Evolutionary conservation across 768 basidiomycete species (phyloP).

Genomic region (Cystofilobasidium capitatum): DNA sequence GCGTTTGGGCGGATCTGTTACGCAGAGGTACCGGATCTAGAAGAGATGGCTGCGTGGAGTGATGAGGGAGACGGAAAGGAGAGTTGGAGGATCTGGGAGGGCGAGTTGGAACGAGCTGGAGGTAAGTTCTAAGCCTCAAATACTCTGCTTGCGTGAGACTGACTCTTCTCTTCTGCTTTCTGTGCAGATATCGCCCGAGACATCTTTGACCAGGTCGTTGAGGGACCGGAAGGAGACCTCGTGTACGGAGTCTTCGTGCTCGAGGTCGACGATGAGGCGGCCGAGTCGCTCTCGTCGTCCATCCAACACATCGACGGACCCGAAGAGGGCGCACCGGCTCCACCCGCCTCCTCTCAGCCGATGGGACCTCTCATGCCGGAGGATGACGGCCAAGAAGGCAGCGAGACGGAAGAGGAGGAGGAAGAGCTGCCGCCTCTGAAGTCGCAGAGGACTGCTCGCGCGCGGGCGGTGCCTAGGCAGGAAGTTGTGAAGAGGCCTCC

Average conservation of each 20-base stretch:
- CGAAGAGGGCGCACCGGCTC: neutral
- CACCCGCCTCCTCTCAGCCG: neutral
- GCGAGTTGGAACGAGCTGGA: constrained; percentile 23
- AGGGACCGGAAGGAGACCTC: constrained; percentile 38
- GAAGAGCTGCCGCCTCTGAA: neutral
- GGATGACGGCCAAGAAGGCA: neutral
- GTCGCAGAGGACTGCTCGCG: neutral
- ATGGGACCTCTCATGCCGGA: constrained; percentile 4
- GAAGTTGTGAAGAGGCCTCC: neutral
- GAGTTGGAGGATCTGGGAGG: constrained; percentile 21
- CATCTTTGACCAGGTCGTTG: constrained; percentile 35
- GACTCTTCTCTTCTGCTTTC: neutral
- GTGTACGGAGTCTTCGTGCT: constrained; percentile 36
- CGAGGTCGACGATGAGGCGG: constrained; percentile 26
- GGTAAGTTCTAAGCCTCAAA: constrained; percentile 8
- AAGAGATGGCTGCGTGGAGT: constrained; percentile 16
- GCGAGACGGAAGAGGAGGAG: neutral
- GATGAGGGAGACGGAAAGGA: neutral
- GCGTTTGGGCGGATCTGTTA: constrained; percentile 35
- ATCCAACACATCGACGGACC: neutral
- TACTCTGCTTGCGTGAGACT: no score
- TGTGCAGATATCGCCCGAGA: constrained; percentile 34
- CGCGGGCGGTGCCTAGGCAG: neutral
- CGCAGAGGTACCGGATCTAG: constrained; percentile 29
- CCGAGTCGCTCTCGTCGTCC: neutral